Conservation (phyloP, 257 asterid species). For the Lycium barbarum region DNA sequence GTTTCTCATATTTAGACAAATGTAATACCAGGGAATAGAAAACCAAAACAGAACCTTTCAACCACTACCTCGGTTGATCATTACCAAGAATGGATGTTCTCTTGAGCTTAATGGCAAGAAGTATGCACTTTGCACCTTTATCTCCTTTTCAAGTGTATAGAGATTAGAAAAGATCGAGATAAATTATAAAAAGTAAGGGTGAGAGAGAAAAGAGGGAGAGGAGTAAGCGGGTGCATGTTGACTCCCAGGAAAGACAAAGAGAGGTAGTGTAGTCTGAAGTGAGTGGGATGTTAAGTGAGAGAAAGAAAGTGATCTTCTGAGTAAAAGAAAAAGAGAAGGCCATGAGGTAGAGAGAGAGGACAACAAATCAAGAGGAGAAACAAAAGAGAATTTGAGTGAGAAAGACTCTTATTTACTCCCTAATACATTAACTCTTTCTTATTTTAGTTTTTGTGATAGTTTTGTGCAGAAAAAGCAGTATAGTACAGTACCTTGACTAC, state of each 20-base stretch:
- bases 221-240: neutral
- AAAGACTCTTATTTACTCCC: neutral
- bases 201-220: neutral
- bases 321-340: neutral
- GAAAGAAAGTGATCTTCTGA: neutral
- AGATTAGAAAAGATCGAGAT: neutral
- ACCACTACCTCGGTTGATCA: neutral
- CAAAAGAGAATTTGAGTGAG: neutral
- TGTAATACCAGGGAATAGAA: neutral
- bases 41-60: neutral
- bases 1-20: neutral
- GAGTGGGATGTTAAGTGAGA: constrained; percentile 13
- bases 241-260: neutral
- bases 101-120: too few species aligned
- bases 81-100: neutral
- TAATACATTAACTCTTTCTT: neutral
- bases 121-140: too few species aligned
- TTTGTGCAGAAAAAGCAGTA: neutral
- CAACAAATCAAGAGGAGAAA: neutral
- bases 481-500: constrained; percentile 23
- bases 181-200: neutral
- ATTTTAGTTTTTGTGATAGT: neutral
- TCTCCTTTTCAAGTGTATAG: too few species aligned
- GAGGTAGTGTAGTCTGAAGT: constrained; percentile 6
- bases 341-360: neutral